Evolutionary conservation across 2,329 filamentous ascomycete species (phyloP).

Genomic region (Grosmannia serpens): DNA sequence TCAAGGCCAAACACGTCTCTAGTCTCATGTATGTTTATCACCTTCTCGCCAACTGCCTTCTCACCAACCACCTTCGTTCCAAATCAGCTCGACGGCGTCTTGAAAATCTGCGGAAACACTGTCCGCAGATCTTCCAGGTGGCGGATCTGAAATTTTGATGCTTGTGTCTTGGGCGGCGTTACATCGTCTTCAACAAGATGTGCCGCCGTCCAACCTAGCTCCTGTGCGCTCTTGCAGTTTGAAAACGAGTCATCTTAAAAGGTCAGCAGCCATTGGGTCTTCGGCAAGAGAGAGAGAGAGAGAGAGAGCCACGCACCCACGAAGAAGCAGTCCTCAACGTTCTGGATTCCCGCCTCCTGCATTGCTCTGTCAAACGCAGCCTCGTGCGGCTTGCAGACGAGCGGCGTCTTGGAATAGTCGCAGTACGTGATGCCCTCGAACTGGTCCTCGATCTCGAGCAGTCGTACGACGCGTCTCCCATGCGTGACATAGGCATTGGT

Average conservation of each 20-base stretch:
- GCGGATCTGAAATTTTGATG: conserved; percentile 64
- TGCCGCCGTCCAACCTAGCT: conserved; percentile 73
- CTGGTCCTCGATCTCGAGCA: conserved; percentile 73
- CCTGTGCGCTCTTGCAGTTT: conserved; percentile 68
- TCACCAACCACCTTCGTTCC: not conserved
- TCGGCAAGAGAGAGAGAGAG: conserved; percentile 8
- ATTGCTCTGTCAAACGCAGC: conserved; percentile 86
- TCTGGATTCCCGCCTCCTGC: conserved; percentile 62
- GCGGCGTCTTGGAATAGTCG: conserved; percentile 62
- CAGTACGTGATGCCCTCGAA: conserved; percentile 96
- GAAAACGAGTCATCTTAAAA: conserved; percentile 67
- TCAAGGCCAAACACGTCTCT: not conserved
- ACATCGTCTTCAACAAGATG: conserved; percentile 76
- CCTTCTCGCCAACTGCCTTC: not conserved
- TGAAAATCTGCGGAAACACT: conserved; percentile 81
- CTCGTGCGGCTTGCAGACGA: conserved; percentile 78
- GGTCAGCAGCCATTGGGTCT: not conserved
- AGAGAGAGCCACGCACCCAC: conserved; percentile 53
- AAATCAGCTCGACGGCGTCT: conserved; percentile 20
- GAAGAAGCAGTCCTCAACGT: conserved; percentile 71
- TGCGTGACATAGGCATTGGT: conserved; percentile 95
- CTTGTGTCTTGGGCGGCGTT: conserved; percentile 47
- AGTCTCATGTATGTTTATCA: not conserved
- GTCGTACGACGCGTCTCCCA: conserved; percentile 65
- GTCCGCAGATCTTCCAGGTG: conserved; percentile 63